A percentile compares a stretch with the other conserved stretches of the same genome.
phyloP scores from a whole-genome alignment of 2,329 filamentous ascomycete genomes.

The Myriangium duriaei region DNA sequence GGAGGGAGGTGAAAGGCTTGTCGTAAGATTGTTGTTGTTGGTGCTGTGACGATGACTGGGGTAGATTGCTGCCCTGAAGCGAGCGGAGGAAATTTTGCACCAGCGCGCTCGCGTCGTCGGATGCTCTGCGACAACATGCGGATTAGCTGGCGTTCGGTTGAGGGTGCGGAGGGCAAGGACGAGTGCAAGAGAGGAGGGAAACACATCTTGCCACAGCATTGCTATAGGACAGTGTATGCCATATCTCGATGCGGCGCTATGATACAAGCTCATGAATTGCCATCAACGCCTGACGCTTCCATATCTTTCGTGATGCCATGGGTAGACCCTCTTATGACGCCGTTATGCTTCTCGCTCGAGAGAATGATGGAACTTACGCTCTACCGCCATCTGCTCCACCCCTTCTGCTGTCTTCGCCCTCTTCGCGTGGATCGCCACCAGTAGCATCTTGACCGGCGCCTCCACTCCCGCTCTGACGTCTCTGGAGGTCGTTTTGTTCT shows the following conservation, averaged over 20 bases:
- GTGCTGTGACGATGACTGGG: constrained; percentile 15
- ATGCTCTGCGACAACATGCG: constrained; percentile 36
- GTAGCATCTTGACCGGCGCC: constrained; percentile 79
- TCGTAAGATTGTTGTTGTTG: constrained; percentile 37
- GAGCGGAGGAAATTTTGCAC: constrained; percentile 86
- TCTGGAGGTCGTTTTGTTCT: constrained; percentile 42
- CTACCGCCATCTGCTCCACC: constrained; percentile 91
- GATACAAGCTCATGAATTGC: neutral
- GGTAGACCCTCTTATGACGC: too few relatives aligned
- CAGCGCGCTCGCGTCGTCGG: constrained; percentile 58
- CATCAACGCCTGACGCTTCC: neutral
- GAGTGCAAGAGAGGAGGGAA: too few relatives aligned
- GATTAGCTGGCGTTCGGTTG: constrained; percentile 1
- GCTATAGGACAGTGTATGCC: neutral
- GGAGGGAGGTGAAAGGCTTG: constrained; percentile 67
- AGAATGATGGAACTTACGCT: constrained; percentile 75
- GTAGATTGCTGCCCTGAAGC: constrained; percentile 43
- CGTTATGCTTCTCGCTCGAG: constrained; percentile 13
- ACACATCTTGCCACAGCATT: neutral
- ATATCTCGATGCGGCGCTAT: neutral
- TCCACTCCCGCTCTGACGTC: constrained; percentile 52
- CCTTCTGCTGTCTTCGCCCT: constrained; percentile 77
- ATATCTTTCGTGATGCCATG: constrained; percentile 1
- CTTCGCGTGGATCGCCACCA: constrained; percentile 80
- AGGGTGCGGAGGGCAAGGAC: neutral